These are phyloP conservation scores for Plasmodium reichenowi DNA, from an alignment of 169 alveolate species.

Conservation along the genomic window DNA sequence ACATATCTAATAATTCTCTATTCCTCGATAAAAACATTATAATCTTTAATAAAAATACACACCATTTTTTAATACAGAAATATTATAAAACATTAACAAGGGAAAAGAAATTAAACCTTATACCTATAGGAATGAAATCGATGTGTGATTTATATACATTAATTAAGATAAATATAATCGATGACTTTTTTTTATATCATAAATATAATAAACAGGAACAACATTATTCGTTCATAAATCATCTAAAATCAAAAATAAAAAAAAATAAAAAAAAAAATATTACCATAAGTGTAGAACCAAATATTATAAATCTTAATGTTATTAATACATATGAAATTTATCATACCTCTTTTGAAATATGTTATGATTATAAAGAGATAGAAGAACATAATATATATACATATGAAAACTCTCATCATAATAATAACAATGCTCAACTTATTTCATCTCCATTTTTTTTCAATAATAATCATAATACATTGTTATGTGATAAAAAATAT, in stretches of 20 bases:
- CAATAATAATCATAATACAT: no score
- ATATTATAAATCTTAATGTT: conserved; percentile 4
- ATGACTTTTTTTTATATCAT: conserved; percentile 28
- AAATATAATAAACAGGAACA: not conserved
- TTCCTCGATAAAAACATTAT: conserved; percentile 15
- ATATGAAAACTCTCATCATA: no score
- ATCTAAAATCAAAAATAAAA: no score
- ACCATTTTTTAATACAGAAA: conserved; percentile 10
- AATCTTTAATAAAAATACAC: conserved; percentile 22
- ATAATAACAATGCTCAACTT: no score
- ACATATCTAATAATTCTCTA: conserved; percentile 17
- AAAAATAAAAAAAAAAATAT: not conserved
- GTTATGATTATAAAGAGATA: conserved; percentile 9
- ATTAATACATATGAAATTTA: conserved; percentile 28
- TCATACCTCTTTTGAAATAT: conserved; percentile 26
- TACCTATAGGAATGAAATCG: conserved; percentile 10
- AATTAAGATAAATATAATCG: conserved; percentile 12
- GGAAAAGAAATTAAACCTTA: not conserved
- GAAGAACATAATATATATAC: no score
- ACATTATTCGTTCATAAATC: no score
- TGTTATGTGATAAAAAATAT: not conserved
- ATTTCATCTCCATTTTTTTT: no score
- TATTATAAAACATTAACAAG: conserved; percentile 41
- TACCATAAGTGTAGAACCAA: conserved; percentile 12
- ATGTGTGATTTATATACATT: conserved; percentile 18